phyloP scores from a whole-genome alignment of 2,329 filamentous ascomycete genomes.

The Sordariomycetes sp. region DNA sequence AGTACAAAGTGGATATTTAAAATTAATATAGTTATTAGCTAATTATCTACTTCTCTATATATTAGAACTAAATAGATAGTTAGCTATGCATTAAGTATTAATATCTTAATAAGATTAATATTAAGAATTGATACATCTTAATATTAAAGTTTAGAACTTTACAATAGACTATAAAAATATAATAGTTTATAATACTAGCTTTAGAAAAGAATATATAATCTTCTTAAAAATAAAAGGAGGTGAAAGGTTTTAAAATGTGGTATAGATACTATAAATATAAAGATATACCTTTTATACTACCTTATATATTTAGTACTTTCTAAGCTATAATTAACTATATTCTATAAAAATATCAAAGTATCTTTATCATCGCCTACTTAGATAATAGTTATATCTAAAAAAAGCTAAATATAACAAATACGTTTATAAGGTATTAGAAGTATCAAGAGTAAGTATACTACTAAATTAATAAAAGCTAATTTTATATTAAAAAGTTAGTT shows the following conservation, averaged over 20 bases:
- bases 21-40: not conserved
- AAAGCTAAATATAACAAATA: constrained; percentile 5
- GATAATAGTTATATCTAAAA: constrained; percentile 6
- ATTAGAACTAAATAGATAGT: not conserved
- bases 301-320: constrained; percentile 7
- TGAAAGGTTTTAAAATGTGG: constrained; percentile 6
- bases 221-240: constrained; percentile 4
- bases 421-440: too few relatives aligned
- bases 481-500: too few relatives aligned
- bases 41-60: not conserved
- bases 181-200: constrained; percentile 6
- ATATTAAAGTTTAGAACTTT: constrained; percentile 6
- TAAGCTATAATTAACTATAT: constrained; percentile 8
- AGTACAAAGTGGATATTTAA: not conserved
- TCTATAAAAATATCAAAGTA: not conserved
- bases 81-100: not conserved
- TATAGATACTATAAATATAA: constrained; percentile 9
- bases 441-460: too few relatives aligned
- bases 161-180: constrained; percentile 6
- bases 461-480: too few relatives aligned
- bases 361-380: constrained; percentile 8
- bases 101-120: constrained; percentile 2
- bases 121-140: constrained; percentile 4
- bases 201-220: constrained; percentile 5
- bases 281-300: constrained; percentile 8